phyloP scores from a whole-genome alignment of 2,329 filamentous ascomycete species.

The Dactylellina drechsleri region DNA sequence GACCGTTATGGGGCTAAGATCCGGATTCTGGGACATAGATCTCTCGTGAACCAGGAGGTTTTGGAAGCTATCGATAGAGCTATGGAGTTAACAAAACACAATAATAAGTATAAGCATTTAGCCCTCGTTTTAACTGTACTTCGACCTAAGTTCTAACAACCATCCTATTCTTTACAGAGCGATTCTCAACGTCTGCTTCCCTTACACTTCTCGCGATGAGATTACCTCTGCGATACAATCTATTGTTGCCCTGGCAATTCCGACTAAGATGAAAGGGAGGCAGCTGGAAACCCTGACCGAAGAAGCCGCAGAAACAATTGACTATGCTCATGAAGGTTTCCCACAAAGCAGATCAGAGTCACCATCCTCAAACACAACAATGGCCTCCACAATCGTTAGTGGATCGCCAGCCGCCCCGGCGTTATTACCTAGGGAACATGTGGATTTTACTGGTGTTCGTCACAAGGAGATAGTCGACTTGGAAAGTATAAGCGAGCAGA shows the following conservation, averaged over 20 bases:
- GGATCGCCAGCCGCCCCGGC: slow-evolving; percentile 14
- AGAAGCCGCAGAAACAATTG: slow-evolving; percentile 21
- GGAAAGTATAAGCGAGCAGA: slow-evolving; percentile 85
- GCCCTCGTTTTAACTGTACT: neutral
- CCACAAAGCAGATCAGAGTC: slow-evolving; percentile 42
- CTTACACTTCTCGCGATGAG: slow-evolving; percentile 94
- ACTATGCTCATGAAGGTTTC: neutral
- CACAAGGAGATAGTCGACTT: slow-evolving; percentile 68
- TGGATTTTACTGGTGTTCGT: slow-evolving; percentile 45
- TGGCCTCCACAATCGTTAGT: slow-evolving; percentile 41
- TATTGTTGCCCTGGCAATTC: slow-evolving; percentile 70
- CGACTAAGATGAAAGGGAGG: slow-evolving; percentile 12
- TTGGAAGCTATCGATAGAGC: slow-evolving; percentile 87
- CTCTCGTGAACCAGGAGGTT: slow-evolving; percentile 86
- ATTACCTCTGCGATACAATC: slow-evolving; percentile 89
- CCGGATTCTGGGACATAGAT: slow-evolving; percentile 83
- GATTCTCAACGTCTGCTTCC: slow-evolving; percentile 93
- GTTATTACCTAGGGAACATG: slow-evolving; percentile 28
- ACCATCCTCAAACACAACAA: slow-evolving; percentile 43
- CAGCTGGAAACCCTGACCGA: slow-evolving; percentile 37
- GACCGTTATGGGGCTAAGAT: slow-evolving; percentile 92
- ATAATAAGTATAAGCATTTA: slow-evolving; percentile 72
- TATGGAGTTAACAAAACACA: slow-evolving; percentile 84
- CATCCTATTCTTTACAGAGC: slow-evolving; percentile 62
- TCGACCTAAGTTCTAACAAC: neutral